Conservation (phyloP, 495 filamentous ascomycete species). For the Penicillium dipodomyicola region DNA sequence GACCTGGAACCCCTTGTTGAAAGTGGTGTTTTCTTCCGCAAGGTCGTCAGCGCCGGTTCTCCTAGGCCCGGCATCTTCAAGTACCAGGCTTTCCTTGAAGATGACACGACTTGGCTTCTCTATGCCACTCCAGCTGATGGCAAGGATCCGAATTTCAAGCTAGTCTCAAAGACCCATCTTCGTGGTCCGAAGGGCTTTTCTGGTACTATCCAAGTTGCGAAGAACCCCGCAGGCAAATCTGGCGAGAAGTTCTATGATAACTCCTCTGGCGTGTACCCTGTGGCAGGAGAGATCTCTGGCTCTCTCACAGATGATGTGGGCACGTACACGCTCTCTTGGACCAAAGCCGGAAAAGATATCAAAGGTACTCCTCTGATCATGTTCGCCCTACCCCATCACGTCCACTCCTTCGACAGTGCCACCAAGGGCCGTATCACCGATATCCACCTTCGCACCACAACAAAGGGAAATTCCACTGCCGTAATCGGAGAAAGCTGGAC, state of each 20-base stretch:
- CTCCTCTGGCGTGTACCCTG: conserved; percentile 72
- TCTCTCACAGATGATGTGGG: conserved; percentile 56
- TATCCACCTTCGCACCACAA: conserved; percentile 72
- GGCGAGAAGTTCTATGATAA: conserved; percentile 70
- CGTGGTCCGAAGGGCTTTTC: conserved; percentile 53
- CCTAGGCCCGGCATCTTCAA: conserved; percentile 68
- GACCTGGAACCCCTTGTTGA: conserved; percentile 67
- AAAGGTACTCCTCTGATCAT: conserved; percentile 60
- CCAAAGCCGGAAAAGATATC: conserved; percentile 58
- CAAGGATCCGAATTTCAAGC: conserved; percentile 46
- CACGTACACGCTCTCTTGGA: conserved; percentile 69
- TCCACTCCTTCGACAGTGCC: conserved; percentile 63
- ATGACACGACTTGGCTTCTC: conserved; percentile 73
- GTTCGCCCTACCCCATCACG: conserved; percentile 88
- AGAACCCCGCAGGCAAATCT: conserved; percentile 58
- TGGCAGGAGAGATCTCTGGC: conserved; percentile 60
- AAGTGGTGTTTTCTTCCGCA: conserved; percentile 69
- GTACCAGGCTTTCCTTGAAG: conserved; percentile 68
- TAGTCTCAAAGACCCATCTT: conserved; percentile 47
- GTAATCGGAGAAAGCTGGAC: conserved; percentile 77
- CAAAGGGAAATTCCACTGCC: conserved; percentile 76
- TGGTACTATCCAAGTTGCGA: conserved; percentile 79
- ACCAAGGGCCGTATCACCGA: conserved; percentile 56
- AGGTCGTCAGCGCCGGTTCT: conserved; percentile 56
- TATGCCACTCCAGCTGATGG: conserved; percentile 62